Base-by-base conservation (phyloP, 768 basidiomycete genomes). In the Clavaria fumosa region DNA sequence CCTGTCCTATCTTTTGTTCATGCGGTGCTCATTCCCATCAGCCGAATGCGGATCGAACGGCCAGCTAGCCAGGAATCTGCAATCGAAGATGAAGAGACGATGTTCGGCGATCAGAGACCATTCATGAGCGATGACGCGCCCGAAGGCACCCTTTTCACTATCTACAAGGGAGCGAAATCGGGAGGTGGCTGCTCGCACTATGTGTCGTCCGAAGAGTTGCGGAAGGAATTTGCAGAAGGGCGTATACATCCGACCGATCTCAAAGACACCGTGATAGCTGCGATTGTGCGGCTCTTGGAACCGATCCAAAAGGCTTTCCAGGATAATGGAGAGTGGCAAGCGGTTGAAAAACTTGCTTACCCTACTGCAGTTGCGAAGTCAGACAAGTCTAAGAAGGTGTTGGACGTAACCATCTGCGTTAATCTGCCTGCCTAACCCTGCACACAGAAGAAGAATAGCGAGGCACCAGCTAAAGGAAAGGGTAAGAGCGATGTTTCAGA, bases 211-310 rank as follows among this genome's bases (percentile, higher is more conserved):
- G 67, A 67, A 10, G 69, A 70, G 32, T 52, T 96, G 45, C 65
- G 81, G 54, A 62, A 64, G 14, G 85, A 81, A 37, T 99, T 89
- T 52, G 72, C 64, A 21, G 67, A 64, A 41, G 79, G 75, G 59
- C 70, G 71, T 45, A 49, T 99, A 3, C 89, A 95, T 55, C 95
- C 95, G 5, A 78, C 74, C 22, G 95, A 95, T 56, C 59, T 97
- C 52, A 99, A 99, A 65, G 57, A 56, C 3, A 69, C 74, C 0
- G 84, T 93, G 11, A 68, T 70, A 30, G 72, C 75, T 23, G 78
- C 74, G 9, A 76, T 97, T 53, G 67, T 71, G 50, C 63, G 64
- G 18, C 59, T 99, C 30, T 58, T 97, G 40, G 74, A 72, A 14
- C 91, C 93, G 0, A 77, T 99, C 34, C 70, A 80, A 44, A 70